phyloP scores from a whole-genome alignment of 2,329 filamentous ascomycete species.

The Monosporascus cannonballus region DNA sequence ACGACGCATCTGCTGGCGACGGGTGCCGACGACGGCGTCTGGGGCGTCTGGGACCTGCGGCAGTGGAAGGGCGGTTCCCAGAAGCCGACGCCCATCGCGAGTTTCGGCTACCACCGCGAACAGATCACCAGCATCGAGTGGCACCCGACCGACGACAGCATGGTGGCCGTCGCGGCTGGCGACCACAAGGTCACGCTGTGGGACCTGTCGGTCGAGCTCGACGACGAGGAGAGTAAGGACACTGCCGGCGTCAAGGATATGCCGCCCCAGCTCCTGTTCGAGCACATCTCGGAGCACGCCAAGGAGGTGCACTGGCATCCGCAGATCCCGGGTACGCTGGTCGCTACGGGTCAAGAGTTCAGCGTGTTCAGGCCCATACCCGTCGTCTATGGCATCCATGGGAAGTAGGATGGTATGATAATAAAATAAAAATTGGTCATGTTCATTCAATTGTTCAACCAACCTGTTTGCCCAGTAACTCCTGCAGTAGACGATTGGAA shows the following conservation, averaged over 20 bases:
- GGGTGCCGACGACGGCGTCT: slow-evolving; percentile 87
- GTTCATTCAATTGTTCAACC: not conserved
- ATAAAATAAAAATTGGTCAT: not conserved
- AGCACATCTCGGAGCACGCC: slow-evolving; percentile 90
- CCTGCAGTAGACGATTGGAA: no score
- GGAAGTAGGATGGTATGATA: slow-evolving; percentile 15
- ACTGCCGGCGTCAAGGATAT: slow-evolving; percentile 83
- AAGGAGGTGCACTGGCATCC: slow-evolving; percentile 98
- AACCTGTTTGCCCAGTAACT: no score
- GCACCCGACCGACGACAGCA: slow-evolving; percentile 96
- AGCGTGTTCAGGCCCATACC: slow-evolving; percentile 81
- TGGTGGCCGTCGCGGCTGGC: slow-evolving; percentile 83
- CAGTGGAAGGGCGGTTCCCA: slow-evolving; percentile 75
- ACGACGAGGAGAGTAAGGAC: slow-evolving; percentile 93
- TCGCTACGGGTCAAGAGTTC: slow-evolving; percentile 89
- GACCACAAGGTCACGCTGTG: slow-evolving; percentile 94
- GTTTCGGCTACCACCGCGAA: slow-evolving; percentile 92
- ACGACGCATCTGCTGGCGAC: slow-evolving; percentile 87
- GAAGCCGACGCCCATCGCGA: slow-evolving; percentile 76
- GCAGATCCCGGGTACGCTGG: slow-evolving; percentile 83
- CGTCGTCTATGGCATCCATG: slow-evolving; percentile 47
- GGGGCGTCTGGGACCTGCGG: slow-evolving; percentile 93
- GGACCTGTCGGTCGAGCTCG: slow-evolving; percentile 94
- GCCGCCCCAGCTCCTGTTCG: slow-evolving; percentile 89
- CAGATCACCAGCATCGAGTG: slow-evolving; percentile 95